Evolutionary conservation across 106 monocot genomes (phyloP), one percentile per base, ranked within the genome.

Genomic region (Agapanthus africanus): DNA sequence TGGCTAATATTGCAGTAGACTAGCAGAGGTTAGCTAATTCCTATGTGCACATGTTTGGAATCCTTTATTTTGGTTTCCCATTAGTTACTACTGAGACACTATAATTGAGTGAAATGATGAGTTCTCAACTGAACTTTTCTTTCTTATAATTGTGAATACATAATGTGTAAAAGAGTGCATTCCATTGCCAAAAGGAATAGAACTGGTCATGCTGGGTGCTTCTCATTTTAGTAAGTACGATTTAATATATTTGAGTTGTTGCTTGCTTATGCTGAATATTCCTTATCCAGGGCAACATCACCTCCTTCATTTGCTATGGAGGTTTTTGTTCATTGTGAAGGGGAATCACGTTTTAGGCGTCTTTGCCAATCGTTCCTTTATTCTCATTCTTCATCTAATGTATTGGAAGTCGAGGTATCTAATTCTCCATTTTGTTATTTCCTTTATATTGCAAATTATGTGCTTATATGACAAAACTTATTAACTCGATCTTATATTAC

Each of bases 231-330:
- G 21, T 21, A 27, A 26, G 7, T 38, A 37, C 21, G 11, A 19
- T 44, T 28, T 54, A 23, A 65, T 71, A 71, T 66, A 9, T 23
- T 67, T 59, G 11, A 57, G 2, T 11, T 71, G 51, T 40, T 35
- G 23, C 56, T 42, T 75, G 32, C 65, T 71, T 71, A 39, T 70
- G 39, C n/a, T 51, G 30, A 22, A 54, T 71, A 70, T 32, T 51
- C 44, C 35, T 73, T 23, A 15, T 79, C 6, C 78, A 99, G 97
- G 65, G 84, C 97, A 57, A 92, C 92, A 61, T 90, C 86, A 37
- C 97, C 97, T 73, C 97, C 97, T 70, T 99, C 97, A 57, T 99
- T 99, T 79, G 97, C 97, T 38, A 69, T 99, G 78, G 97, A 99
- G 42, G 82, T 99, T 66, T 99, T 99, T 81, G 92, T 99, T 67